Conservation (phyloP, 495 filamentous ascomycete species). For the Neurospora sp. region DNA sequence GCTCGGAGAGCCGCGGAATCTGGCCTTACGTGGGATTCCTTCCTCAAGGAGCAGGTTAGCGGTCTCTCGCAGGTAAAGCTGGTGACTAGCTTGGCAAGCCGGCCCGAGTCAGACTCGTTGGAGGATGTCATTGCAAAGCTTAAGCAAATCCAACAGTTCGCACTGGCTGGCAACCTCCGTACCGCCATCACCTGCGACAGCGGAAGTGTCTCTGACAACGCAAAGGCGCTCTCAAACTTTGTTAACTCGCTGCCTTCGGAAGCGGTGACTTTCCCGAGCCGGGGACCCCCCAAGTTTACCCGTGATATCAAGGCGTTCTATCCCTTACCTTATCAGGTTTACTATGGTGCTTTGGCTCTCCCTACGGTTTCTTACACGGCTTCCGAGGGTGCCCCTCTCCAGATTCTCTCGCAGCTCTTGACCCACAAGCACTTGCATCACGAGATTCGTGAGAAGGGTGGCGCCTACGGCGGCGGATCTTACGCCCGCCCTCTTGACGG, state of each 20-base stretch:
- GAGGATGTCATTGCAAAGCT: slow-evolving; percentile 73
- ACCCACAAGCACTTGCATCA: slow-evolving; percentile 96
- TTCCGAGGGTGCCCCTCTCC: slow-evolving; percentile 61
- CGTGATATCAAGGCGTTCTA: slow-evolving; percentile 70
- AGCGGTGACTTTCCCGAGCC: slow-evolving; percentile 25
- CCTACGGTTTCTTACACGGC: slow-evolving; percentile 82
- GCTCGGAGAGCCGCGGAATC: slow-evolving; percentile 77
- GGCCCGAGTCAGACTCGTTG: slow-evolving; percentile 50
- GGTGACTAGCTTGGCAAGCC: slow-evolving; percentile 49
- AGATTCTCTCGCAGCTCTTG: slow-evolving; percentile 84
- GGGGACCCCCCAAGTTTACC: slow-evolving; percentile 20
- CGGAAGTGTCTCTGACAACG: slow-evolving; percentile 59
- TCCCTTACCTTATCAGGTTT: slow-evolving; percentile 92
- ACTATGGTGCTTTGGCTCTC: slow-evolving; percentile 72
- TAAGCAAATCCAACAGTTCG: slow-evolving; percentile 73
- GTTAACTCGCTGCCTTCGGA: slow-evolving; percentile 46
- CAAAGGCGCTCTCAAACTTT: slow-evolving; percentile 62
- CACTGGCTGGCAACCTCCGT: slow-evolving; percentile 56
- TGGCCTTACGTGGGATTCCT: slow-evolving; percentile 57
- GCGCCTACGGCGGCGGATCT: slow-evolving; percentile 89
- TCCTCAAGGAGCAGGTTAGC: slow-evolving; percentile 66
- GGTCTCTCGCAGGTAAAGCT: slow-evolving; percentile 84
- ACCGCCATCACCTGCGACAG: slow-evolving; percentile 77
- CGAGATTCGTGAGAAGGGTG: slow-evolving; percentile 95
- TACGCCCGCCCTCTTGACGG: slow-evolving; percentile 71